Evolutionary conservation across 495 filamentous ascomycete species (phyloP).

Genomic region (Lasiosphaeriaceae sp.): DNA sequence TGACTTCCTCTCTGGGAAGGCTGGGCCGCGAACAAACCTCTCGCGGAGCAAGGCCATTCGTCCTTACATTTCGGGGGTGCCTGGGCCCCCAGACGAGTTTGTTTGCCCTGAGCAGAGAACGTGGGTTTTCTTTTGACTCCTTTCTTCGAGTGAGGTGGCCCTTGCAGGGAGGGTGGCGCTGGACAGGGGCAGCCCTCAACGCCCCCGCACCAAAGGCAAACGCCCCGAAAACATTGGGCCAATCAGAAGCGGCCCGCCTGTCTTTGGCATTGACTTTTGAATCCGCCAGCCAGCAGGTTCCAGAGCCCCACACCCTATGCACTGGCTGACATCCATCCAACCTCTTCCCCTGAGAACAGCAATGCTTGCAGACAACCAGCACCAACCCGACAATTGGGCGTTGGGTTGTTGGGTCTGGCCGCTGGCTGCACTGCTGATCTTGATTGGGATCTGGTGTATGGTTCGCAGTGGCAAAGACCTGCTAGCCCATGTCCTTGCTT

Average conservation of each 20-base stretch:
- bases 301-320: slow-evolving; percentile 18
- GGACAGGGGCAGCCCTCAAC: not conserved
- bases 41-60: not conserved
- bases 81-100: not conserved
- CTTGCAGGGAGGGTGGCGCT: not conserved
- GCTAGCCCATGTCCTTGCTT: not conserved
- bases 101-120: too few species aligned
- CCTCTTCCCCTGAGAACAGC: slow-evolving; percentile 2
- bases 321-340: slow-evolving; percentile 12
- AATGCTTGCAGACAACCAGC: not conserved
- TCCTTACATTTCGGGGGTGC: not conserved
- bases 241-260: not conserved
- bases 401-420: slow-evolving; percentile 9
- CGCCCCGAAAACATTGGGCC: slow-evolving; percentile 3
- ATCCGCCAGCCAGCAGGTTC: slow-evolving; percentile 10
- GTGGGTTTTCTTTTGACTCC: not conserved
- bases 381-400: not conserved
- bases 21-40: not conserved
- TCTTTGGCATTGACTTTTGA: slow-evolving; percentile 15
- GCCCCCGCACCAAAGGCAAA: not conserved
- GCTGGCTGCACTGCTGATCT: slow-evolving; percentile 4
- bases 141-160: not conserved
- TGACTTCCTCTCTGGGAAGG: not conserved
- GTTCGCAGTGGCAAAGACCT: not conserved
- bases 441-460: slow-evolving; percentile 13